Percentiles rank a stretch among this genome's conserved stretches.
These are phyloP conservation scores for Acanthamoeba triangularis DNA, from an alignment of 208 protist species.

Conservation along the genomic window DNA sequence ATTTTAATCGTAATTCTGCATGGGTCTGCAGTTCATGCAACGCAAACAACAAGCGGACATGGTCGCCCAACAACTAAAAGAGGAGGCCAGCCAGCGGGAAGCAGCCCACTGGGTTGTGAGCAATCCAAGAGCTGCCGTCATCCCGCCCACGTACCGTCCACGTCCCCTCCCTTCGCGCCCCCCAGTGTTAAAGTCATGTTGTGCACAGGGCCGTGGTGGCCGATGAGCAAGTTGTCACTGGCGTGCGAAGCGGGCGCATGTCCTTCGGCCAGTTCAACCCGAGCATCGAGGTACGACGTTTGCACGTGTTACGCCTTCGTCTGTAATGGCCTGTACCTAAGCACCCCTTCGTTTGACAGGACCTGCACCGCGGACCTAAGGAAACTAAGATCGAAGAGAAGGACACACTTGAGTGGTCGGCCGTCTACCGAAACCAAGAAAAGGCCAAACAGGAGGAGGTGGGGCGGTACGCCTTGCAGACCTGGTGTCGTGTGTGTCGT, in stretches of 20 bases:
- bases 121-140: not conserved
- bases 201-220: slow-evolving; percentile 3
- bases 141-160: not conserved
- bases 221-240: slow-evolving; percentile 22
- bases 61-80: not conserved
- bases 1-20: not conserved
- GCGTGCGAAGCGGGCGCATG: slow-evolving; percentile 9
- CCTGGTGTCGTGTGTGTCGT: not conserved
- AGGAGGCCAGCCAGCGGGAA: not conserved
- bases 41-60: not conserved
- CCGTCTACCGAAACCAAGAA: not conserved
- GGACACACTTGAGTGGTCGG: slow-evolving; percentile 34
- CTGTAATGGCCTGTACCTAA: not conserved
- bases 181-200: not conserved
- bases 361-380: not conserved
- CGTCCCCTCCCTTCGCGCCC: not conserved
- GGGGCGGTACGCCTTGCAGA: not conserved
- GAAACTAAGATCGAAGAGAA: not conserved
- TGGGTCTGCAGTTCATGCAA: slow-evolving; percentile 4
- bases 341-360: not conserved
- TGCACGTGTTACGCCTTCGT: not conserved
- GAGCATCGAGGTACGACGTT: not conserved
- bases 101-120: not conserved
- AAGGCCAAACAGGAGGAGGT: not conserved
- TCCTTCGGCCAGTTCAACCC: slow-evolving; percentile 37